These are phyloP conservation scores for Agaricus sinodeliciosus DNA, from an alignment of 768 basidiomycete species.

Conservation along the genomic window DNA sequence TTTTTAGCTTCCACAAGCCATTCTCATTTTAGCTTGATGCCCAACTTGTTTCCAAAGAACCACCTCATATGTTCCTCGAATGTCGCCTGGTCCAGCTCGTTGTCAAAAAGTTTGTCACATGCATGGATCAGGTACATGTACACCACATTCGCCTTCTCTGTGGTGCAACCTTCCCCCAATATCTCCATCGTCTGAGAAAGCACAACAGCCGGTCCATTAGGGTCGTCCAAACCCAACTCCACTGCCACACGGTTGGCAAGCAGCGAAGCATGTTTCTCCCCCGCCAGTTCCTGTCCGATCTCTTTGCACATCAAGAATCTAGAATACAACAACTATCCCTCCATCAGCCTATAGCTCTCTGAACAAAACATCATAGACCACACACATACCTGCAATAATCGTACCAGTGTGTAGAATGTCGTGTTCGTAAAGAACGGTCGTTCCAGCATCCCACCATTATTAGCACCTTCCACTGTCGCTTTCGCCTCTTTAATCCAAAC, in stretches of 20 bases:
- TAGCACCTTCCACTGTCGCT: slow-evolving; percentile 17
- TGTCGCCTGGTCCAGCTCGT: slow-evolving; percentile 83
- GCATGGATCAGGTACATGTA: slow-evolving; percentile 87
- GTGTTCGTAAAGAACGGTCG: slow-evolving; percentile 86
- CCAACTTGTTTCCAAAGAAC: slow-evolving; percentile 85
- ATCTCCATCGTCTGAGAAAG: slow-evolving; percentile 63
- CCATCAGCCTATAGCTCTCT: slow-evolving; percentile 10
- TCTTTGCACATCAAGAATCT: slow-evolving; percentile 83
- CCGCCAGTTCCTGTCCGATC: slow-evolving; percentile 65
- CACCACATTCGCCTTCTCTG: slow-evolving; percentile 55
- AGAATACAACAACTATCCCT: slow-evolving; percentile 73
- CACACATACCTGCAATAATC: slow-evolving; percentile 72
- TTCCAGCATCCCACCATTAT: slow-evolving; percentile 18
- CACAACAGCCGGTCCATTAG: slow-evolving; percentile 65
- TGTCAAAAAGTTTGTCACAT: slow-evolving; percentile 91
- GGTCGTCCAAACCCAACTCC: slow-evolving; percentile 80
- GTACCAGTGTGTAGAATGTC: slow-evolving; percentile 84
- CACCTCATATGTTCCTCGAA: slow-evolving; percentile 96
- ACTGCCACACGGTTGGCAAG: slow-evolving; percentile 78
- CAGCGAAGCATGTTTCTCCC: slow-evolving; percentile 56
- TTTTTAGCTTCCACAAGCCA: slow-evolving; percentile 8
- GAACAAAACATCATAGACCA: slow-evolving; percentile 13
- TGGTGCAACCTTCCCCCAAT: slow-evolving; percentile 41
- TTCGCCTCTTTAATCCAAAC: slow-evolving; percentile 56
- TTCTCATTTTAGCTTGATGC: slow-evolving; percentile 10